These are phyloP conservation scores for Acorus gramineus DNA, from an alignment of 106 monocot species.

Conservation along the genomic window DNA sequence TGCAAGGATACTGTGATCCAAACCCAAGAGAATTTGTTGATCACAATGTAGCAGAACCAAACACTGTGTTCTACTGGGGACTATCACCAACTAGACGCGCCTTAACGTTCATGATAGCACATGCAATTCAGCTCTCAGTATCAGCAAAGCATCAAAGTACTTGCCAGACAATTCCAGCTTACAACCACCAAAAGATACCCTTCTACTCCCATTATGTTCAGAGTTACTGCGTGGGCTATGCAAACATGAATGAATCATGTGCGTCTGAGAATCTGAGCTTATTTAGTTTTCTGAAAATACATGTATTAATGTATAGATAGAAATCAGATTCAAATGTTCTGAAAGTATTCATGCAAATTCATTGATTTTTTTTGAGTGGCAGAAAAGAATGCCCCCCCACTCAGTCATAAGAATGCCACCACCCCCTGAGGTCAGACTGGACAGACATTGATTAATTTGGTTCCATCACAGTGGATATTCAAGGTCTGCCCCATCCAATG, in stretches of 20 bases:
- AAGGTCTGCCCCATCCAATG: too few relatives aligned
- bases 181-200: constrained; percentile 3
- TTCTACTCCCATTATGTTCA: constrained; percentile 8
- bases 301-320: too few relatives aligned
- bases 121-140: constrained; percentile 2
- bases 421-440: not conserved
- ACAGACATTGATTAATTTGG: too few relatives aligned
- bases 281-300: too few relatives aligned
- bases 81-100: constrained; percentile 9
- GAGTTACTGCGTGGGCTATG: too few relatives aligned
- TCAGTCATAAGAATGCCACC: not conserved
- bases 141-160: too few relatives aligned
- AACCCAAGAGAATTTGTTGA: constrained; percentile 39
- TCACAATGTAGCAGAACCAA: constrained; percentile 23
- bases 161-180: not conserved
- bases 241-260: too few relatives aligned
- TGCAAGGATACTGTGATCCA: constrained; percentile 33
- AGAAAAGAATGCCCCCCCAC: not conserved
- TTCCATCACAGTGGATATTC: too few relatives aligned
- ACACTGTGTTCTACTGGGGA: constrained; percentile 43
- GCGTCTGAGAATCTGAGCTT: too few relatives aligned
- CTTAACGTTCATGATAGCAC: constrained; percentile 4
- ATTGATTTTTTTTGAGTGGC: not conserved
- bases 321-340: too few relatives aligned
- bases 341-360: too few relatives aligned